These are phyloP conservation scores for Lactarius sp. DNA, from an alignment of 768 basidiomycete species.

Conservation along the genomic window DNA sequence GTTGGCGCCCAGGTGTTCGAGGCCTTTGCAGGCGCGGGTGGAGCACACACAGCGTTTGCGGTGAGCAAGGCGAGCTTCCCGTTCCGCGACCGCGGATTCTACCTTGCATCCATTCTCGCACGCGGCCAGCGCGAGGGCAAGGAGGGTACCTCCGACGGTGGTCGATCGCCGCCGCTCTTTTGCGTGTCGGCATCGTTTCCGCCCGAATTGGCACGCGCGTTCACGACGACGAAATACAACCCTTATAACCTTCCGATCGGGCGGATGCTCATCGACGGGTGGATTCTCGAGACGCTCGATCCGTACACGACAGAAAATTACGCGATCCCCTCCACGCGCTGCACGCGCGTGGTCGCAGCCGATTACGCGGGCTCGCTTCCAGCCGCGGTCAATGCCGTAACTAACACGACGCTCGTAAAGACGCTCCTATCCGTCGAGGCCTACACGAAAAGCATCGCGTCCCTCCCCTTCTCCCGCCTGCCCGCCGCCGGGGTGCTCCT, in stretches of 20 bases:
- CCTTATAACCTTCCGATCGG: constrained; percentile 69
- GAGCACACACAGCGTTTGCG: background rate
- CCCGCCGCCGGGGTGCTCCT: constrained; percentile 63
- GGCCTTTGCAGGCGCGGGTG: constrained; percentile 40
- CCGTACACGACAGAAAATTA: constrained; percentile 93
- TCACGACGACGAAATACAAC: constrained; percentile 69
- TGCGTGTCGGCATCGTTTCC: constrained; percentile 81
- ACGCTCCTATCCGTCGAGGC: constrained; percentile 70
- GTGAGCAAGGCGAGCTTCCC: constrained; percentile 80
- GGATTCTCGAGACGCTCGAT: constrained; percentile 95
- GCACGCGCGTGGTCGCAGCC: constrained; percentile 77
- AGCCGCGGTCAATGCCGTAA: constrained; percentile 75
- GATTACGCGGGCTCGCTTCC: constrained; percentile 87
- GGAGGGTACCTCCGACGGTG: constrained; percentile 29
- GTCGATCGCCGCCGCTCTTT: constrained; percentile 57
- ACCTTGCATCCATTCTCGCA: constrained; percentile 73
- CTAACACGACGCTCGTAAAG: constrained; percentile 73
- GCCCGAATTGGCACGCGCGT: constrained; percentile 53
- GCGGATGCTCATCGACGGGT: constrained; percentile 82
- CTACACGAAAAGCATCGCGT: constrained; percentile 59
- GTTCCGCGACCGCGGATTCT: constrained; percentile 85
- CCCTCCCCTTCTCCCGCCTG: constrained; percentile 61
- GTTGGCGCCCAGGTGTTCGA: constrained; percentile 66
- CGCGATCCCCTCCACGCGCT: constrained; percentile 87
- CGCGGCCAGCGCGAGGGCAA: constrained; percentile 37